phyloP scores from a whole-genome alignment of 2,329 filamentous ascomycete genomes.

The Geosmithia flava region DNA sequence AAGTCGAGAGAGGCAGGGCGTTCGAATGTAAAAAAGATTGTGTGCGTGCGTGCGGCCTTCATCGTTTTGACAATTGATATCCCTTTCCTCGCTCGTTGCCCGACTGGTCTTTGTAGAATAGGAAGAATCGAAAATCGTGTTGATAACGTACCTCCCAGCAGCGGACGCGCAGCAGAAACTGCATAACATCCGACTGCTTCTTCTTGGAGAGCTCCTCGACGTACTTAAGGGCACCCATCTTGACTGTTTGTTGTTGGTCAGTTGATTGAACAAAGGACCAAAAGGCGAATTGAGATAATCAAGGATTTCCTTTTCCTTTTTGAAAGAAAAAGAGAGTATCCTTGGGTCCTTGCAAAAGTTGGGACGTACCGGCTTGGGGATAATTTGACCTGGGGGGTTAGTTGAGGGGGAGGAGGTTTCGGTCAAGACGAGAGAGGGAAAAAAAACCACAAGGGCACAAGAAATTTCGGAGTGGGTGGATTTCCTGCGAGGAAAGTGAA shows the following conservation, averaged over 20 bases:
- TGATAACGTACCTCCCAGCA: conserved; percentile 94
- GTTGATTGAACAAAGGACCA: no score
- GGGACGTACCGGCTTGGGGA: conserved; percentile 19
- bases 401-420: conserved; percentile 11
- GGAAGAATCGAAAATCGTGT: background rate
- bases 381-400: conserved; percentile 17
- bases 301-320: background rate
- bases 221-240: conserved; percentile 99
- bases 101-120: no score
- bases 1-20: background rate
- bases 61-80: no score
- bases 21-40: no score
- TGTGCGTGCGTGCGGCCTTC: no score
- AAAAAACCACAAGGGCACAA: conserved; percentile 3
- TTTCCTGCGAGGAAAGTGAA: conserved; percentile 16
- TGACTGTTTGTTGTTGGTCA: conserved; percentile 25
- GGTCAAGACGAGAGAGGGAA: conserved; percentile 3
- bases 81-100: background rate
- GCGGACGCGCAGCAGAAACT: conserved; percentile 98
- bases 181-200: conserved; percentile 99
- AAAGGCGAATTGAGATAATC: background rate
- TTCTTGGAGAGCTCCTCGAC: conserved; percentile 99
- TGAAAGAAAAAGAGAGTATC: background rate
- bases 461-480: conserved; percentile 11
- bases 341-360: no score